These are phyloP conservation scores for Colletotrichum musae DNA, from an alignment of 2,329 filamentous ascomycete species.

Conservation along the genomic window DNA sequence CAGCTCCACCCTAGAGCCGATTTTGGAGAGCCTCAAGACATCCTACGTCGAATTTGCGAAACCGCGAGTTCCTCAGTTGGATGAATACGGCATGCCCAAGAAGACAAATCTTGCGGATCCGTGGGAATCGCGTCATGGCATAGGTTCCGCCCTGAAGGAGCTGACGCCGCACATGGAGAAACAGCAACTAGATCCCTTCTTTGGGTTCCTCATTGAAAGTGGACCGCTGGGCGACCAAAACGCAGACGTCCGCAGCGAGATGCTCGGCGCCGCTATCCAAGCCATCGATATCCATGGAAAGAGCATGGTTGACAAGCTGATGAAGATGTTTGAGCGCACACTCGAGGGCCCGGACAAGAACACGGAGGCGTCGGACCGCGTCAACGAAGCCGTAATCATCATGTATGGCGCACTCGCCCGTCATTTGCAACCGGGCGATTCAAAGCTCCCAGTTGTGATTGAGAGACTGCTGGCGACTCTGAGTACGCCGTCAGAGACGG, in stretches of 20 bases:
- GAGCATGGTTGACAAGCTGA: constrained; percentile 86
- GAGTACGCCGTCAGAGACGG: constrained; percentile 94
- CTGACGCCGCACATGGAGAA: constrained; percentile 79
- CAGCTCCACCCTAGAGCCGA: constrained; percentile 70
- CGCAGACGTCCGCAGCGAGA: constrained; percentile 83
- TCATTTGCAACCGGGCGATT: constrained; percentile 87
- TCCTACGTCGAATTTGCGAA: constrained; percentile 86
- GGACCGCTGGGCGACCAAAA: constrained; percentile 91
- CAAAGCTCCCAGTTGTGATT: constrained; percentile 89
- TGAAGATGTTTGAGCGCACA: constrained; percentile 91
- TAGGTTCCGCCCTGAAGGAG: constrained; percentile 89
- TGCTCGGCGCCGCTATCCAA: constrained; percentile 90
- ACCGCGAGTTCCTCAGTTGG: constrained; percentile 85
- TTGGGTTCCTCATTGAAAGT: constrained; percentile 87
- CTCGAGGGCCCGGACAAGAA: constrained; percentile 89
- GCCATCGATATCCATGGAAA: constrained; percentile 88
- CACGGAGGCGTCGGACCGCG: constrained; percentile 85
- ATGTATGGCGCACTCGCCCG: constrained; percentile 95
- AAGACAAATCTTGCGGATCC: constrained; percentile 90
- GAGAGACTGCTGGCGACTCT: constrained; percentile 88
- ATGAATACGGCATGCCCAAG: constrained; percentile 94
- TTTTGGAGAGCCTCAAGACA: constrained; percentile 76
- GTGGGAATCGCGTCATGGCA: constrained; percentile 92
- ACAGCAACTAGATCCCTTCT: constrained; percentile 80
- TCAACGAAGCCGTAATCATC: constrained; percentile 98